Evolutionary conservation across 2,329 filamentous ascomycete genomes (phyloP), one percentile per base, ranked within the genome.

Genomic region (Fonsecaea pedrosoi): DNA sequence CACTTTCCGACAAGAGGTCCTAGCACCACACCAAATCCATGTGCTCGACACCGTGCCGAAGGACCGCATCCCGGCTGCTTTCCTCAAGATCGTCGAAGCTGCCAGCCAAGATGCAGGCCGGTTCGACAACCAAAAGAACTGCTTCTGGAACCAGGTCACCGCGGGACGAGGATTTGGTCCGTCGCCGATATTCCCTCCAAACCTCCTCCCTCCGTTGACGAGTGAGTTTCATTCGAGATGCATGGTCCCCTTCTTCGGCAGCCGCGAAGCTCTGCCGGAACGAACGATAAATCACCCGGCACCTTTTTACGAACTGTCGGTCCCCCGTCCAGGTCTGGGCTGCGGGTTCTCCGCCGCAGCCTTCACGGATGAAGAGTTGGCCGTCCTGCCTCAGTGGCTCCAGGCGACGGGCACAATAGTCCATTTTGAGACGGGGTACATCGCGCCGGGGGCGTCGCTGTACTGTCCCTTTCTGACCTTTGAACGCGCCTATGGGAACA

Each of bases 391-490:
- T n/a, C 60, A 66, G n/a, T 70, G 62, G 65, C 65, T 71, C 25
- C 60, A 63, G 13, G 60, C 66, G 9, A 64, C 54, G 18, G 70
- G 70, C 13, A 71, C 70, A 9, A 60, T 69, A 6, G 66, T 70
- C 18, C 60, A 63, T 50, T 71, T 62, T 32, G 60, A 69, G n/a
- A 69, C 66, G 18, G 70, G 68, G 25, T 67, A 67, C 37, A 55
- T 69, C 8, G 37, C 60, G 18, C 61, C 70, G n/a, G 66, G 70
- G 2, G 58, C 64, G 7, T 38, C 58, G 12, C 50, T 66, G 25
- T 68, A 67, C 38, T 66, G 65, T 40, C 65, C 62, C 18, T 71
- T 71, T 55, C 59, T 71, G 10, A 65, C 67, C 6, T 71, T 71
- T 45, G 68, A 71, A 53, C 60, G 68, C 35, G 65, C 66, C 3